A percentile compares a stretch with the other conserved stretches of the same genome.
Evolutionary conservation across 2,329 filamentous ascomycete species (phyloP).

Genomic region (Pestalotiopsis sp.): DNA sequence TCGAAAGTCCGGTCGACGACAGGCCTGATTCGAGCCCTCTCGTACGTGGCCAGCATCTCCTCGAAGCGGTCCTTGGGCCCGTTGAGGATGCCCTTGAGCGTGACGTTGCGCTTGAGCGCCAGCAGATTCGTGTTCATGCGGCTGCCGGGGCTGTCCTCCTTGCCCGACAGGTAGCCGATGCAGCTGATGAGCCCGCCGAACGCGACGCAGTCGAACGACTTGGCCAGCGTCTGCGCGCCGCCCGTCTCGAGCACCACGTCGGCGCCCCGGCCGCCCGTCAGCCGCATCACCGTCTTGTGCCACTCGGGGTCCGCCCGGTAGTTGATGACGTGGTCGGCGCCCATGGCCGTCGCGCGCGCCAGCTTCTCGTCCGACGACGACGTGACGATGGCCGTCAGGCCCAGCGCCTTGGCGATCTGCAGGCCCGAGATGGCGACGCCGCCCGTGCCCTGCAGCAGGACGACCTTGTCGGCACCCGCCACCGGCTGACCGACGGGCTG

Average conservation of each 20-base stretch:
- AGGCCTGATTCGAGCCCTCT: conserved; percentile 38
- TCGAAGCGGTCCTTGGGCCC: conserved; percentile 57
- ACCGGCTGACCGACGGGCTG: conserved; percentile 49
- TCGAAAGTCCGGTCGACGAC: conserved; percentile 48
- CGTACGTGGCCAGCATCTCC: conserved; percentile 52
- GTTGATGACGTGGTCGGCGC: conserved; percentile 55
- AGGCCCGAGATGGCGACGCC: conserved; percentile 52
- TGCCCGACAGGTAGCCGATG: conserved; percentile 41
- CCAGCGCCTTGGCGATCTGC: conserved; percentile 54
- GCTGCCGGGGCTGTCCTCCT: conserved; percentile 51
- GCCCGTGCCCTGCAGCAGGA: conserved; percentile 56
- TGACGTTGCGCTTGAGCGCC: conserved; percentile 35
- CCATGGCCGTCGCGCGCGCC: conserved; percentile 43
- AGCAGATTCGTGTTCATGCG: conserved; percentile 56
- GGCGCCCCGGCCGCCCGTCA: conserved; percentile 46
- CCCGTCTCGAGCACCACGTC: conserved; percentile 58
- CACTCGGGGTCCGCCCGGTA: conserved; percentile 53
- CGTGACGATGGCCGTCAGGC: conserved; percentile 42
- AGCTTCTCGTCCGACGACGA: conserved; percentile 51
- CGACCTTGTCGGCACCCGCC: conserved; percentile 43
- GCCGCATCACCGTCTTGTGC: conserved; percentile 46
- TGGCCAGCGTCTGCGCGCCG: conserved; percentile 49
- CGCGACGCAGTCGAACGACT: conserved; percentile 52
- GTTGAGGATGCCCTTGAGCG: conserved; percentile 52
- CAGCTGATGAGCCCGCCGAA: conserved; percentile 54